Evolutionary conservation across 805 yeast species (phyloP).

Genomic region (Candida ulmi): DNA sequence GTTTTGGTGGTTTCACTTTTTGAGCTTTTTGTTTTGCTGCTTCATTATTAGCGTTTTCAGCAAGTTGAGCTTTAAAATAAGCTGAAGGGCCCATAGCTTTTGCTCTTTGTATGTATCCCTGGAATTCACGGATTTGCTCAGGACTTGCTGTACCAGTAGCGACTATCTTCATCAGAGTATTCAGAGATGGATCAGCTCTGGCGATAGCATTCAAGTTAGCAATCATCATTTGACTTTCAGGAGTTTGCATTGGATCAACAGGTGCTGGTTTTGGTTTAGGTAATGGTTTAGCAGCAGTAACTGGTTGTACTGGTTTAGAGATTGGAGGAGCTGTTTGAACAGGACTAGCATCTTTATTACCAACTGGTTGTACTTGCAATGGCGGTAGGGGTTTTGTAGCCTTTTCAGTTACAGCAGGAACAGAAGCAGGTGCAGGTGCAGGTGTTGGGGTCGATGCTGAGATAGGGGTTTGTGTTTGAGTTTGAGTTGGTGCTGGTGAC

Average conservation of each 20-base stretch:
- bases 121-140: conserved; percentile 72
- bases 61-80: conserved; percentile 28
- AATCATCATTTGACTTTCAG: conserved; percentile 76
- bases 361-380: conserved; percentile 4
- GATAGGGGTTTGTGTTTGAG: no score
- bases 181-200: conserved; percentile 59
- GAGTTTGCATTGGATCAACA: conserved; percentile 42
- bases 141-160: conserved; percentile 77
- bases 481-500: no score
- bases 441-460: no score
- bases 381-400: conserved; percentile 12
- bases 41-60: conserved; percentile 6
- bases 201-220: conserved; percentile 82
- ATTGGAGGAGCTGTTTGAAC: no score
- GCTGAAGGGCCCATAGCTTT: conserved; percentile 61
- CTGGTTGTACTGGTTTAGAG: neutral
- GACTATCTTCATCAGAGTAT: conserved; percentile 72
- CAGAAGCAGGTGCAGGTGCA: no score
- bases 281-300: conserved; percentile 8
- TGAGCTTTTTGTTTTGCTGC: neutral
- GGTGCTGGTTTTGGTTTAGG: conserved; percentile 19
- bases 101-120: conserved; percentile 74
- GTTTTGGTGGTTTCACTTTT: conserved; percentile 15
- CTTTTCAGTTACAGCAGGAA: no score
- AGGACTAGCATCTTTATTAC: no score